Evolutionary conservation across 2,329 filamentous ascomycete genomes (phyloP), one percentile per base, ranked within the genome.

Genomic region (Aspergillus sp.): DNA sequence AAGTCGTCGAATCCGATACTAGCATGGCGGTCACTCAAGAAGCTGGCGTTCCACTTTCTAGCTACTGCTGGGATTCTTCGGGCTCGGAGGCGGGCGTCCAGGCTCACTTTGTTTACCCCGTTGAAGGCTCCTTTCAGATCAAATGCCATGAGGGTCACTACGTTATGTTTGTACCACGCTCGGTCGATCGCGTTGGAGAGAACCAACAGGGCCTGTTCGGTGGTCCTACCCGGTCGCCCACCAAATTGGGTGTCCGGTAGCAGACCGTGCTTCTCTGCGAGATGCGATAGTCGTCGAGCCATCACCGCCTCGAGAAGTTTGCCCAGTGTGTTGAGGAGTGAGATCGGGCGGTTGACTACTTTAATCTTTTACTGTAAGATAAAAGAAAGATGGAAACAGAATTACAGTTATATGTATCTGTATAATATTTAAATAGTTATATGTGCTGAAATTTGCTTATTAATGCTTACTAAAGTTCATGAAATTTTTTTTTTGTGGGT

Each of bases 301-400:
- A 53, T 46, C 6, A 49, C 54, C n/a, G 46, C 48, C 10, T 59
- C 51, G 2, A 59, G 48, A 1, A 58, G 7, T 41, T 57, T 59
- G 2, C 53, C 52, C 4, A 59, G 52, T 28, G 53, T 60, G 19
- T 55, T 55, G 0, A 63, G 52, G 0, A 56, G 53, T 35, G 55
- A 62, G 39, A 63, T 7, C n/a, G n/a, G n/a, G n/a, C n/a, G n/a
- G n/a, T n/a, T n/a, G n/a, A n/a, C n/a, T n/a, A n/a, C n/a, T n/a
- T n/a, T n/a, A n/a, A n/a, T n/a, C n/a, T n/a, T n/a, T n/a, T n/a
- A n/a, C n/a, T n/a, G n/a, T n/a, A n/a, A n/a, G n/a, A n/a, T n/a
- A n/a, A n/a, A n/a, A n/a, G n/a, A n/a, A n/a, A n/a, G n/a, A n/a
- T n/a, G n/a, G n/a, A n/a, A n/a, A n/a, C n/a, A n/a, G n/a, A n/a